phyloP scores from a whole-genome alignment of 1,139 yeast species.

The Taphrina confusa region DNA sequence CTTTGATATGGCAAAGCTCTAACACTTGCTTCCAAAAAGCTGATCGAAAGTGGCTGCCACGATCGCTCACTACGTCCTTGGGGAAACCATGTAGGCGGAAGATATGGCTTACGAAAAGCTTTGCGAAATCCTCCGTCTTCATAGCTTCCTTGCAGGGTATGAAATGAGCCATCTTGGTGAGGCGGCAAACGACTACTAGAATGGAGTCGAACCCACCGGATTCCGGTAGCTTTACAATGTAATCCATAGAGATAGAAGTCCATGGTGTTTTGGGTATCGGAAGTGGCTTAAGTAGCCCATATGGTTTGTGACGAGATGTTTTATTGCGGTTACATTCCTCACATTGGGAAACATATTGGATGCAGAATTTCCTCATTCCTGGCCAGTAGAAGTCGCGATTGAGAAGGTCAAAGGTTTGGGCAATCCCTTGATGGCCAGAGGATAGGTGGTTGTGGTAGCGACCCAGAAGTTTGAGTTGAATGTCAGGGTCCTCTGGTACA shows the following conservation, averaged over 20 bases:
- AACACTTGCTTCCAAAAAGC: slow-evolving; percentile 8
- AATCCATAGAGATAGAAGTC: slow-evolving; percentile 34
- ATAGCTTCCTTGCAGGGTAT: neutral
- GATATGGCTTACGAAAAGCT: neutral
- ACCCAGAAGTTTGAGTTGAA: neutral
- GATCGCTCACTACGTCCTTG: slow-evolving; percentile 12
- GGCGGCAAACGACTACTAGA: slow-evolving; percentile 27
- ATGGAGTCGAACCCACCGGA: slow-evolving; percentile 25
- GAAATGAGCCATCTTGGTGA: slow-evolving; percentile 34
- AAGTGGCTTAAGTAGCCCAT: slow-evolving; percentile 29
- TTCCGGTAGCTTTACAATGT: slow-evolving; percentile 29
- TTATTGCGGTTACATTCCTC: slow-evolving; percentile 22
- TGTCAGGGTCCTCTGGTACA: neutral
- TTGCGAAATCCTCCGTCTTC: neutral
- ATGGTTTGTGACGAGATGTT: neutral
- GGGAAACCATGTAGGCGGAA: slow-evolving; percentile 12
- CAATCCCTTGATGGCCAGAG: neutral
- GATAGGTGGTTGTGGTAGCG: neutral
- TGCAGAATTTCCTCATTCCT: neutral
- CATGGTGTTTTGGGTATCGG: slow-evolving; percentile 26
- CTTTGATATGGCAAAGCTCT: neutral
- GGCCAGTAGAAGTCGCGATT: slow-evolving; percentile 7
- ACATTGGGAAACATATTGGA: slow-evolving; percentile 6
- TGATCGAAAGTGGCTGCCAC: slow-evolving; percentile 19
- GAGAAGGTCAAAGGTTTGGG: neutral